phyloP scores from a whole-genome alignment of 225 moss, liverwort and hornwort species.

The Physcomitrellopsis africana region DNA sequence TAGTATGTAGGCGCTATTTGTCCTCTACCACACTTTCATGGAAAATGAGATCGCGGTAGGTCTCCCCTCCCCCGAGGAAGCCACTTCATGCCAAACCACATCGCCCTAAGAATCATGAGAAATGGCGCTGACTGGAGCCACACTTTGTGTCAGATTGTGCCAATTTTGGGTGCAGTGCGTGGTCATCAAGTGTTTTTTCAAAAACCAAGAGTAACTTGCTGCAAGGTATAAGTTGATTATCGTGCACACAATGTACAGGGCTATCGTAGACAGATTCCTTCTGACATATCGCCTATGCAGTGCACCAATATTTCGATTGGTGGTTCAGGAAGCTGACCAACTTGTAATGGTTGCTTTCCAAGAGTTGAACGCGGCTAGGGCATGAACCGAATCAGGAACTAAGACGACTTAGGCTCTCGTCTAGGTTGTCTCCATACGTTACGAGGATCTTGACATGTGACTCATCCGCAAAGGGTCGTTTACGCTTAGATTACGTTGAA shows the following conservation, averaged over 20 bases:
- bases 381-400: too few species aligned
- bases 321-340: too few species aligned
- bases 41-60: not conserved
- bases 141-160: too few species aligned
- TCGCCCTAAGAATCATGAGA: conserved; percentile 1
- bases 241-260: too few species aligned
- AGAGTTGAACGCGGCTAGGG: not conserved
- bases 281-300: not conserved
- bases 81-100: not conserved
- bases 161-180: too few species aligned
- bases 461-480: not conserved
- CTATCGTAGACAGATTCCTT: too few species aligned
- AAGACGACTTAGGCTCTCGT: too few species aligned
- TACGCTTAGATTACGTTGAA: not conserved
- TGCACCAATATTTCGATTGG: not conserved
- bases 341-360: conserved; percentile 18
- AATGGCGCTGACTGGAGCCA: not conserved
- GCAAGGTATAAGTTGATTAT: too few species aligned
- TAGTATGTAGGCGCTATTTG: conserved; percentile 17
- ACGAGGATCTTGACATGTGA: not conserved
- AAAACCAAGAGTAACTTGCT: too few species aligned
- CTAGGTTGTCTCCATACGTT: too few species aligned
- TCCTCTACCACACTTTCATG: conserved; percentile 19
- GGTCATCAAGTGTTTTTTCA: too few species aligned
- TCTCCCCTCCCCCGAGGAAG: conserved; percentile 13